Percentiles rank a stretch among this genome's conserved stretches.
These are phyloP conservation scores for Coemansia pectinata DNA, from an alignment of 192 early-diverging fungal genomes.

Conservation along the genomic window DNA sequence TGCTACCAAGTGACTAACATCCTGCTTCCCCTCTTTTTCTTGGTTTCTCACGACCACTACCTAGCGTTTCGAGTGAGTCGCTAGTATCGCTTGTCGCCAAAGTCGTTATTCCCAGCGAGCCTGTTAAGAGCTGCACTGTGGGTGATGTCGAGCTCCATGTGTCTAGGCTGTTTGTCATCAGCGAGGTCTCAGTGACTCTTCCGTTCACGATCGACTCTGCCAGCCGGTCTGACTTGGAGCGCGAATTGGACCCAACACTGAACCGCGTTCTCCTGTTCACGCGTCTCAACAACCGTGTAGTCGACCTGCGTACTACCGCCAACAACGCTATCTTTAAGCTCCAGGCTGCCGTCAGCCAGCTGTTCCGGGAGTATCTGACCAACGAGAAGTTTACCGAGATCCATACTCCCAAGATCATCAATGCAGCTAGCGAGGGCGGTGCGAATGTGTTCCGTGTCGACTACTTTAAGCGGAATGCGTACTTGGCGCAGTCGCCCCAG, in stretches of 20 bases:
- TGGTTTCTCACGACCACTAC: neutral
- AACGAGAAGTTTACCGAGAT: slow-evolving; percentile 88
- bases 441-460: slow-evolving; percentile 96
- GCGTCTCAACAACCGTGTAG: slow-evolving; percentile 90
- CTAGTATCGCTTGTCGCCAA: slow-evolving; percentile 85
- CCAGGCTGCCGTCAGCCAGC: slow-evolving; percentile 87
- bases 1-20: slow-evolving; percentile 6
- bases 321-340: slow-evolving; percentile 98
- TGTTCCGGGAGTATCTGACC: slow-evolving; percentile 95
- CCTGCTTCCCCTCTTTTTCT: neutral
- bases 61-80: slow-evolving; percentile 81
- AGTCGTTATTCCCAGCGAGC: slow-evolving; percentile 75
- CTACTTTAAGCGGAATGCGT: slow-evolving; percentile 96
- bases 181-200: slow-evolving; percentile 72
- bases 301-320: slow-evolving; percentile 92
- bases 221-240: slow-evolving; percentile 76
- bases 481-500: slow-evolving; percentile 97
- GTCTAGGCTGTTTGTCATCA: slow-evolving; percentile 70
- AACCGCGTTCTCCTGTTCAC: slow-evolving; percentile 85
- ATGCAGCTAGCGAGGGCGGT: slow-evolving; percentile 92
- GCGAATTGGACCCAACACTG: slow-evolving; percentile 68
- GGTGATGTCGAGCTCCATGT: slow-evolving; percentile 91
- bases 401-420: slow-evolving; percentile 96
- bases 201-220: slow-evolving; percentile 95
- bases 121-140: slow-evolving; percentile 90